These are phyloP conservation scores for Rhytidiadelphus loreus DNA, from an alignment of 225 moss, liverwort and hornwort species.

Conservation along the genomic window DNA sequence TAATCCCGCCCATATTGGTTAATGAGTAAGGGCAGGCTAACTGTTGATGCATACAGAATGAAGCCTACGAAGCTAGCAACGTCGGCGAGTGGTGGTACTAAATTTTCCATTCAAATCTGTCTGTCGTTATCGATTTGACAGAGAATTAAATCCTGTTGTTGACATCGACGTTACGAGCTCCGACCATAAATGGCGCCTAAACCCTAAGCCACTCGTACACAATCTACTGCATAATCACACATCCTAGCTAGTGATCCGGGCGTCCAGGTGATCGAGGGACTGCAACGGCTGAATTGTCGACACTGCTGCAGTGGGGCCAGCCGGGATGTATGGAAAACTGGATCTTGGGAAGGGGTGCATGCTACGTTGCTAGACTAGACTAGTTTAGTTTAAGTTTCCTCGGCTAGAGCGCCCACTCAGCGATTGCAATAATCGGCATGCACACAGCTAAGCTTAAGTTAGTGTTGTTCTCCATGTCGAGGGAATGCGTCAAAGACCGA, in stretches of 20 bases:
- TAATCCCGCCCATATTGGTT: background rate
- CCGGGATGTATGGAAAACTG: background rate
- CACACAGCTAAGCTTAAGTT: background rate
- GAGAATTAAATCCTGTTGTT: background rate
- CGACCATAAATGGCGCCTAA: background rate
- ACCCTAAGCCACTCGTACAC: background rate
- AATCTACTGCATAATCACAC: background rate
- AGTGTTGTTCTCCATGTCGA: background rate
- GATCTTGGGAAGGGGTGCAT: background rate
- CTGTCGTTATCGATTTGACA: background rate
- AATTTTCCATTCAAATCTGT: background rate
- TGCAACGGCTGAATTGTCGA: background rate
- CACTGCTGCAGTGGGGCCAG: background rate
- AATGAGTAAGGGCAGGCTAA: background rate
- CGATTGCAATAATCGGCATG: background rate
- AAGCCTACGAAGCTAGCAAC: background rate
- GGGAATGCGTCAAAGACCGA: background rate
- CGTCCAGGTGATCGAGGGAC: background rate
- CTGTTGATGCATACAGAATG: background rate
- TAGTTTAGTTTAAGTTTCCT: background rate
- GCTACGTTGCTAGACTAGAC: background rate
- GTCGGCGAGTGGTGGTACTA: background rate
- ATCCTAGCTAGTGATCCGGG: background rate
- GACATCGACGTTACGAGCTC: background rate
- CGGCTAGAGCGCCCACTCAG: background rate